These are phyloP conservation scores for Juglanconis oblonga DNA, from an alignment of 2,329 filamentous ascomycete genomes.

Conservation along the genomic window DNA sequence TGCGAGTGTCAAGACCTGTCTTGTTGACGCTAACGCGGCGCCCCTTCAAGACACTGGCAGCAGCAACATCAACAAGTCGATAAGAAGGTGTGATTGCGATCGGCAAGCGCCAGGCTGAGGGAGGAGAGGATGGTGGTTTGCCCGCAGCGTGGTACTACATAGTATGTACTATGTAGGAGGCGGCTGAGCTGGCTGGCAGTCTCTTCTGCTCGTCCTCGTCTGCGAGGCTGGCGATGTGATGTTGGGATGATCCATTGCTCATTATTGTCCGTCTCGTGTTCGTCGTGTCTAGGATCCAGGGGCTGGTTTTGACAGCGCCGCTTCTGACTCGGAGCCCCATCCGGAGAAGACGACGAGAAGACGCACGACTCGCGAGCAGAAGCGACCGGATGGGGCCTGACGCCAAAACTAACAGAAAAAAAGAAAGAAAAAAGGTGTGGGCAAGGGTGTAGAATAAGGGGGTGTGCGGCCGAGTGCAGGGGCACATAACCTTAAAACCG, in stretches of 20 bases:
- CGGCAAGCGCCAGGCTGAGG: background rate
- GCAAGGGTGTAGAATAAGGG: background rate
- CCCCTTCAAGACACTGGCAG: background rate
- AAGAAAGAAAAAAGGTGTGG: constrained; percentile 1
- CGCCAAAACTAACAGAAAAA: constrained; percentile 8
- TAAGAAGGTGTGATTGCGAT: constrained; percentile 14
- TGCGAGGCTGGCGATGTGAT: background rate
- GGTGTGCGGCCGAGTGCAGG: background rate
- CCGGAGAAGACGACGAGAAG: background rate
- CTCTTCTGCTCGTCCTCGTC: background rate
- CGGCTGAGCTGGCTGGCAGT: background rate
- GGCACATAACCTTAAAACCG: constrained; percentile 14
- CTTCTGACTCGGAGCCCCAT: background rate
- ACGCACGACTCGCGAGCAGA: background rate
- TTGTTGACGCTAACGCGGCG: background rate
- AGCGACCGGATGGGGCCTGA: constrained; percentile 7
- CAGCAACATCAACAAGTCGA: background rate
- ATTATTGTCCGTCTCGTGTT: background rate
- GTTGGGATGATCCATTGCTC: background rate
- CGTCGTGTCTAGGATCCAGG: background rate
- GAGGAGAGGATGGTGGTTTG: background rate
- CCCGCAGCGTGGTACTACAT: background rate
- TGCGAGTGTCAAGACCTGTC: background rate
- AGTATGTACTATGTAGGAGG: background rate
- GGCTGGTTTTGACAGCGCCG: background rate